Base-by-base conservation (phyloP, 192 early-diverging fungal species). In the Linnemannia schmuckeri region DNA sequence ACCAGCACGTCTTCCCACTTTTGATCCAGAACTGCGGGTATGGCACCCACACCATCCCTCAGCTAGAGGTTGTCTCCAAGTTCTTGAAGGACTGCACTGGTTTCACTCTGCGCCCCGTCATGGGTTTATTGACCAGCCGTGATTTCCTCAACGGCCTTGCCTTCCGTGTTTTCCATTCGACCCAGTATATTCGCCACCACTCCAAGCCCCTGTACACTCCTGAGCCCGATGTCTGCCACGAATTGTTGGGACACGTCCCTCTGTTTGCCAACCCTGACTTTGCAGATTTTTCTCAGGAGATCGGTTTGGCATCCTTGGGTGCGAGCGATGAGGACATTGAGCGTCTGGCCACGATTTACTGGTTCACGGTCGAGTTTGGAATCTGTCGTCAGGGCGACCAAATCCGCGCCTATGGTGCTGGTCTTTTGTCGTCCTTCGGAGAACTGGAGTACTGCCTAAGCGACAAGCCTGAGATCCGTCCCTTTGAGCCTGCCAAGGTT, bases 131-230 rank as follows among this genome's bases (percentile, higher is more conserved):
- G 70, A 96, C 96, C 57, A 94, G 95, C 41, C 91, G 98, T 41
- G 98, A 99, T 88, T 99, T 99, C 83, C 89, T 99, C 81, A 99
- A 99, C 87, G 95, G 95, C 38, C 93, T 99, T 87, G 98, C 97
- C 6, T 99, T 99, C 92, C 94, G 98, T 70, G 97, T 99, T 9
- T 99, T 99, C 92, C 96, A 98, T 89, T 96, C 94, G 57, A 99
- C 98, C 15, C 98, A 99, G 90, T 99, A 99, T 88, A 97, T 99
- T 88, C 96, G 98, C 38, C 98, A 99, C 85, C 93, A 95, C 87
- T 97, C 96, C 6, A 91, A 92, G 61, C 98, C 98, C 27, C 90
- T 97, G 57, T 99, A 97, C 87, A 99, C 98, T 6, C 98, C 98
- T 33, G 97, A 98, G 86, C 95, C 95, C 69, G 98, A 99, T 88